These are phyloP conservation scores for Wallacemonas sp. DNA, from an alignment of 208 protist genomes.

Conservation along the genomic window DNA sequence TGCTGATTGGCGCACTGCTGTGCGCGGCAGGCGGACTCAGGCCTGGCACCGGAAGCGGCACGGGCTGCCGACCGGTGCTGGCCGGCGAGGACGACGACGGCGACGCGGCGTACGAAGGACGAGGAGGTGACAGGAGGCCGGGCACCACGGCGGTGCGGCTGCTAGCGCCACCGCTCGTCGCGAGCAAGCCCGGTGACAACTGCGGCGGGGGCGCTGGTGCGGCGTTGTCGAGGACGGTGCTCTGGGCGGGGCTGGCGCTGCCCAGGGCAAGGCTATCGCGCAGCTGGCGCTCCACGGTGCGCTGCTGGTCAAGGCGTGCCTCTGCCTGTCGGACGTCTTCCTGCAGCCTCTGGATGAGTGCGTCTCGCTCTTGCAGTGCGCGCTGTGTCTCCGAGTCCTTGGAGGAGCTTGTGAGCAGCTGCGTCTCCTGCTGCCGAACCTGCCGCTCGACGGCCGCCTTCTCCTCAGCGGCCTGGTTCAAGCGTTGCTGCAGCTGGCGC, in stretches of 20 bases:
- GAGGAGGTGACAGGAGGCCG: background rate
- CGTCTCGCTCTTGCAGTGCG: slow-evolving; percentile 41
- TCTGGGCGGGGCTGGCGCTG: background rate
- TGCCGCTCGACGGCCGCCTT: slow-evolving; percentile 38
- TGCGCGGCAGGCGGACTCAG: slow-evolving; percentile 4
- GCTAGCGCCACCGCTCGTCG: background rate
- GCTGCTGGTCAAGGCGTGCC: slow-evolving; percentile 14
- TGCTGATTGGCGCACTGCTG: too few species aligned
- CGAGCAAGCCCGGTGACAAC: too few species aligned
- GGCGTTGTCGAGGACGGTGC: too few species aligned
- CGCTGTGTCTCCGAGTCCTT: slow-evolving; percentile 39
- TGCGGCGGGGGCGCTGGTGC: too few species aligned
- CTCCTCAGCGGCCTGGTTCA: slow-evolving; percentile 41
- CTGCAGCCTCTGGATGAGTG: slow-evolving; percentile 43
- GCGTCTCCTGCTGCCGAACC: slow-evolving; percentile 38
- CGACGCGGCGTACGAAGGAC: too few species aligned
- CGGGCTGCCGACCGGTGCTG: background rate
- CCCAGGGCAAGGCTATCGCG: slow-evolving; percentile 13
- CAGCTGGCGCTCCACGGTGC: slow-evolving; percentile 9
- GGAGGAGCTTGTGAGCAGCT: slow-evolving; percentile 24
- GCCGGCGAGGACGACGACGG: too few species aligned
- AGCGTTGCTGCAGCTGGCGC: slow-evolving; percentile 23
- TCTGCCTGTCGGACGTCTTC: slow-evolving; percentile 51
- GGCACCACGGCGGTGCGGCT: background rate
- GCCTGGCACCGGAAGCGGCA: slow-evolving; percentile 1